Evolutionary conservation across 176 grass and related monocot genomes (phyloP).

Genomic region (Oryza coarctata): DNA sequence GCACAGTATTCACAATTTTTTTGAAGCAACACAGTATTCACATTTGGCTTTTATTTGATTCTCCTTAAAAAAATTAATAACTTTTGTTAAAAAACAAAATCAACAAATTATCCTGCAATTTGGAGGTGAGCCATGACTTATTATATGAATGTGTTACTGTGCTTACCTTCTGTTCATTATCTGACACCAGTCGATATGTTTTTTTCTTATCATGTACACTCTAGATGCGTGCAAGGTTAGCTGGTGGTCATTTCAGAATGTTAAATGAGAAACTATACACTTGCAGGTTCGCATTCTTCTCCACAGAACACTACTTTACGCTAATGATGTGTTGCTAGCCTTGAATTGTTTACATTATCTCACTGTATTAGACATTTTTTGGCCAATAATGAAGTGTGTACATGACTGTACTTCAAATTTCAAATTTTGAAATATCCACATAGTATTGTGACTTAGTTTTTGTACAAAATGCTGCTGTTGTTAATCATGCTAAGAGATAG

Average conservation of each 20-base stretch:
- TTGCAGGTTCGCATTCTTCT: constrained; percentile 65
- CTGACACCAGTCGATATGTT: constrained; percentile 1
- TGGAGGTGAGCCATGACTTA: too few species aligned
- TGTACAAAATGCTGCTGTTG: neutral
- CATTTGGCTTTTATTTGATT: neutral
- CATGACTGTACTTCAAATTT: neutral
- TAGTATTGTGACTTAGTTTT: neutral
- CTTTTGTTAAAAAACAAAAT: too few species aligned
- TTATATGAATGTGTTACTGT: neutral
- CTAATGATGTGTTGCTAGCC: constrained; percentile 7
- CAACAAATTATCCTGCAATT: neutral
- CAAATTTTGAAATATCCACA: neutral
- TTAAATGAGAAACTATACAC: constrained; percentile 91
- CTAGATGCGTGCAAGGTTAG: constrained; percentile 92
- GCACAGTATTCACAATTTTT: neutral
- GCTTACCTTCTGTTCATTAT: neutral
- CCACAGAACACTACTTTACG: neutral
- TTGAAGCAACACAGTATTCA: neutral
- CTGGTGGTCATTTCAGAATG: constrained; percentile 98
- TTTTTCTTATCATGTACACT: constrained; percentile 1
- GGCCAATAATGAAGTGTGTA: neutral
- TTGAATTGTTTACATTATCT: neutral
- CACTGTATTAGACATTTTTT: neutral
- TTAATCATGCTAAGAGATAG: constrained; percentile 11
- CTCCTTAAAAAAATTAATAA: too few species aligned